Base-by-base conservation (phyloP, 352 stramenopile species). In the Blastocystis sp. region DNA sequence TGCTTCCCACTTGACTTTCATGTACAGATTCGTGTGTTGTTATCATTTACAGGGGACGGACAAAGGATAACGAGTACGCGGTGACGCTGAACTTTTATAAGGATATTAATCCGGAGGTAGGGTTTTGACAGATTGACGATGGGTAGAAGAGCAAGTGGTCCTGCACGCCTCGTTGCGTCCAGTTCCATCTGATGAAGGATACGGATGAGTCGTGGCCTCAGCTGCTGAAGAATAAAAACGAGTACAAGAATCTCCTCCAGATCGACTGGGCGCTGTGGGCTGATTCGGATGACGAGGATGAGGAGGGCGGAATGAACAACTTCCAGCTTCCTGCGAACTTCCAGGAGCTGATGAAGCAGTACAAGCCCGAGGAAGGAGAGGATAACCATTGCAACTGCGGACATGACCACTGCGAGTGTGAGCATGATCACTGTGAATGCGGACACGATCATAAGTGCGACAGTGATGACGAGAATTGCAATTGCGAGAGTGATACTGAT, bases 211-310 rank as follows among this genome's bases (percentile, higher is more conserved):
- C 36, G 16, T 85, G 75, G 75, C 54, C 53, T 72, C 54, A 44
- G 21, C 34, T 85, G 6, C 27, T 76, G 44, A 85, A 85, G 75
- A 51, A 81, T 14, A 85, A 85, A 51, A 85, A 85, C 40, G 32
- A 59, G 29, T 85, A 85, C 44, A 85, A 85, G 49, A 71, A 72
- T 29, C 29, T 76, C 11, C 24, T 85, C 40, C 51, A 73, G 38
- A 73, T 85, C 24, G 75, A 85, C 46, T 85, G 75, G 75, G 75
- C 69, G 18, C 38, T 40, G 1, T 85, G 54, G 34, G 48, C 16
- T 32, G 75, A 85, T 24, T 85, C 75, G 1, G 75, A 85, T 61
- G 75, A 76, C 24, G 75, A 85, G 24, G 75, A 85, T 51, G 48
- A 34, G 2, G 16, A 65, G 27, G 69, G 53, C 0, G n/a, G 18